Evolutionary conservation across 495 filamentous ascomycete species (phyloP).

Genomic region (Neurospora sp.): DNA sequence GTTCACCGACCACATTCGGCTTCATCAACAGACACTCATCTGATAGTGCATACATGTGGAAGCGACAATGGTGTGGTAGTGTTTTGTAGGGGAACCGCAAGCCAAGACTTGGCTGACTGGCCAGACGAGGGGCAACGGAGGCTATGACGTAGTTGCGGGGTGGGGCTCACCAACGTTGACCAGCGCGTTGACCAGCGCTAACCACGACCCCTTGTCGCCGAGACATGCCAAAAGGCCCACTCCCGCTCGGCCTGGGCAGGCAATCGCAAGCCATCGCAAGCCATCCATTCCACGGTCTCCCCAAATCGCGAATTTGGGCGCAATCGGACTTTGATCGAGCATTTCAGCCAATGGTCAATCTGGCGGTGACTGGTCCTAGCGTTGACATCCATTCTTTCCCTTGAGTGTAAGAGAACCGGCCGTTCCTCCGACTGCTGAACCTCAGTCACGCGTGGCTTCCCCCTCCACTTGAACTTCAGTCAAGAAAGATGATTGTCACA

Average conservation of each 20-base stretch:
- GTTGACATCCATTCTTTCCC: background rate
- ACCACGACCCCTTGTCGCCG: background rate
- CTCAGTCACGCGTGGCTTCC: background rate
- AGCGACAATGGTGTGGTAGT: background rate
- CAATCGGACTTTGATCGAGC: background rate
- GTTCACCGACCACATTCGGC: background rate
- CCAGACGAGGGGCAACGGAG: background rate
- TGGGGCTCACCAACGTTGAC: background rate
- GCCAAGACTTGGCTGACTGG: background rate
- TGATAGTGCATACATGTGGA: background rate
- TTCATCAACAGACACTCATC: background rate
- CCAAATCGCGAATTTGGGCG: background rate
- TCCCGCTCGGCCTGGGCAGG: background rate
- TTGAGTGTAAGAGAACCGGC: background rate
- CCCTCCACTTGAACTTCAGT: background rate
- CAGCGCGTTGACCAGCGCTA: background rate
- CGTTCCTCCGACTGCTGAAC: background rate
- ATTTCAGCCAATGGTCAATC: background rate
- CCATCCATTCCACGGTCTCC: background rate
- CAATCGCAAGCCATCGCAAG: background rate
- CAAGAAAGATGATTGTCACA: background rate
- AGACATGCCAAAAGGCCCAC: background rate
- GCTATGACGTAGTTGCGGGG: background rate
- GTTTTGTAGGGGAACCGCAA: background rate
- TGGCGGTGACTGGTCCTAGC: background rate